Base-by-base conservation (phyloP, 2,329 filamentous ascomycete species). In the Hirsutella minnesotensis region DNA sequence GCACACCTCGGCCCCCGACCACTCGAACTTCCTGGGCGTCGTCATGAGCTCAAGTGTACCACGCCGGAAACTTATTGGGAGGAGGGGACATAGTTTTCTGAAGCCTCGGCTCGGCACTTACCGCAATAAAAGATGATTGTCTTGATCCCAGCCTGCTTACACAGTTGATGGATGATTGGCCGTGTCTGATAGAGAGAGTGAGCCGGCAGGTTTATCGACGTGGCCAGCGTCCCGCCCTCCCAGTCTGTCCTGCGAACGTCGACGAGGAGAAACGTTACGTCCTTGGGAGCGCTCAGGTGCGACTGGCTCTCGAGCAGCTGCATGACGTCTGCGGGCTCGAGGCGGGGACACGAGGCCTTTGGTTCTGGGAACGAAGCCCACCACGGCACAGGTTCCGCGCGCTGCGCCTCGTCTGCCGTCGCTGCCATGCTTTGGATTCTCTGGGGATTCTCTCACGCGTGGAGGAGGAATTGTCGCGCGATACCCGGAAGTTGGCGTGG, bases 141-240 rank as follows among this genome's bases (percentile, higher is more conserved):
- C 39, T 62, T 62, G 19, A 74, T 60, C 1, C 64, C 65, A 2
- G 72, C 73, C 44, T 69, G 63, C 48, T 66, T 68, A 56, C 68
- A 70, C 16, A 78, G 57, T 37, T 65, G 64, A 47, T 75, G 68
- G 22, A 75, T 53, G 5, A 60, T 57, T 4, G 66, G 62, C 5
- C 73, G 62, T 3, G 68, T 69, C 41, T 68, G 68, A 42, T 73
- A 74, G 33, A 77, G 64, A 12, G 64, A 69, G 42, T 77, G 72
- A 9, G 73, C 73, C 1, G 73, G 73, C 13, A 77, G 59, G 48
- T 78, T 77, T 47, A 82, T 63, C 1, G 77, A 78, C 3, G 68
- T 69, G 9, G 61, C 60, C 43, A 83, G 72, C 0, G 76, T 80
- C 34, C 77, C 79, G 21, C 79, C 79, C 52, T 69, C 66, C 61